These are phyloP conservation scores for Sideroxylon spinosum DNA, from an alignment of 179 eudicot genomes.

Conservation along the genomic window DNA sequence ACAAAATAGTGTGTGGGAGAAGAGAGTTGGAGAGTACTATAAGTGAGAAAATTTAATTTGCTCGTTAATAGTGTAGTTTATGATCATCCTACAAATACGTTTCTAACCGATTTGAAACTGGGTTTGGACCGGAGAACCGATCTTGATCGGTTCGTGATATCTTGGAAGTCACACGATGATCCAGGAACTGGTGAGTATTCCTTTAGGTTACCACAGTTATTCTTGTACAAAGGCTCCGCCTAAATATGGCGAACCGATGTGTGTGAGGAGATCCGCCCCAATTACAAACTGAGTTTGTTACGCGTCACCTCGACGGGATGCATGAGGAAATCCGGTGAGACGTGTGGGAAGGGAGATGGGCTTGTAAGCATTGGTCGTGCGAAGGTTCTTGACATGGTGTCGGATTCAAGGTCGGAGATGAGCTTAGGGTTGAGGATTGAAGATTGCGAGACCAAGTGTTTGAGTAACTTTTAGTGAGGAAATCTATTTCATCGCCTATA, in stretches of 20 bases:
- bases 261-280: background rate
- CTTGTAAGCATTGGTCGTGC: background rate
- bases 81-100: slow-evolving; percentile 19
- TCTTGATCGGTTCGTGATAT: slow-evolving; percentile 15
- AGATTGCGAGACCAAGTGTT: slow-evolving; percentile 28
- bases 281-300: background rate
- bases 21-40: too few relatives aligned
- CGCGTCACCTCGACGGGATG: slow-evolving; percentile 11
- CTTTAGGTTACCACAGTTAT: background rate
- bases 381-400: background rate
- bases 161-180: too few relatives aligned
- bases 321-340: slow-evolving; percentile 16
- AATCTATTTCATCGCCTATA: too few relatives aligned
- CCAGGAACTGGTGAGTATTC: slow-evolving; percentile 23
- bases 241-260: slow-evolving; percentile 3
- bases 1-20: too few relatives aligned
- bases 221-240: background rate
- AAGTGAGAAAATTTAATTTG: too few relatives aligned
- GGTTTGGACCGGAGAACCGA: slow-evolving; percentile 17
- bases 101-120: slow-evolving; percentile 19
- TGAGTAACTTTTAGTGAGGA: slow-evolving; percentile 35
- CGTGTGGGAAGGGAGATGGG: slow-evolving; percentile 19
- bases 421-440: background rate
- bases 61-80: too few relatives aligned
- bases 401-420: background rate